phyloP scores from a whole-genome alignment of 2,329 filamentous ascomycete genomes.

The Fusarium decemcellulare region DNA sequence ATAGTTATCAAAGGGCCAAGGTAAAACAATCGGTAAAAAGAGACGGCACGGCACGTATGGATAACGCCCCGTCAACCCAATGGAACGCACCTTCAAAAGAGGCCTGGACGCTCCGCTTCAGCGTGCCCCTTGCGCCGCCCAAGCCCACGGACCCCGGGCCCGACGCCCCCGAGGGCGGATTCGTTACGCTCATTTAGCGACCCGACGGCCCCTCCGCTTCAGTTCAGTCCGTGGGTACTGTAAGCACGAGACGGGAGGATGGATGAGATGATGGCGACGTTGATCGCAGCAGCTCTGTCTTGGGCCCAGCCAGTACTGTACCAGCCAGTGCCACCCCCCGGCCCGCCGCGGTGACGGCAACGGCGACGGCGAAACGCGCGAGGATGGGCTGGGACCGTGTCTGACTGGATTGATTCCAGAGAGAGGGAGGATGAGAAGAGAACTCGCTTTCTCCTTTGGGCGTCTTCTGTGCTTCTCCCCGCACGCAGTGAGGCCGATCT shows the following conservation, averaged over 20 bases:
- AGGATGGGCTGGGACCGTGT: not conserved
- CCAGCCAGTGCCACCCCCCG: not conserved
- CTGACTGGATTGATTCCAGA: not conserved
- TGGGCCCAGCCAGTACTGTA: slow-evolving; percentile 1
- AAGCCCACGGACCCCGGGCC: slow-evolving; percentile 63
- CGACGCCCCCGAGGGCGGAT: slow-evolving; percentile 65
- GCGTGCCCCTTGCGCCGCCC: slow-evolving; percentile 52
- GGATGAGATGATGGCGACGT: too few relatives aligned
- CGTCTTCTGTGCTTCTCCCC: slow-evolving; percentile 15
- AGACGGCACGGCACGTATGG: not conserved
- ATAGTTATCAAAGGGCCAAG: too few relatives aligned
- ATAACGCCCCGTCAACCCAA: not conserved
- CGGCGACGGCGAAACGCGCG: slow-evolving; percentile 10
- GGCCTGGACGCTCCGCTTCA: slow-evolving; percentile 73
- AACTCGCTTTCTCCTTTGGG: not conserved
- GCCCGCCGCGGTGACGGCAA: not conserved
- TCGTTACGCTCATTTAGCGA: slow-evolving; percentile 66
- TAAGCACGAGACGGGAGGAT: not conserved
- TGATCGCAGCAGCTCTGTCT: not conserved
- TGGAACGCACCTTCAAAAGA: slow-evolving; percentile 70
- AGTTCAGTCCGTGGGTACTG: not conserved
- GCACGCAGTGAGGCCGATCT: slow-evolving; percentile 15
- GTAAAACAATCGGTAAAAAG: not conserved
- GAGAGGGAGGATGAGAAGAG: not conserved
- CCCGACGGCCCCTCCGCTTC: slow-evolving; percentile 16